Base-by-base conservation (phyloP, 768 basidiomycete genomes). In the Polyporus arcularius region DNA sequence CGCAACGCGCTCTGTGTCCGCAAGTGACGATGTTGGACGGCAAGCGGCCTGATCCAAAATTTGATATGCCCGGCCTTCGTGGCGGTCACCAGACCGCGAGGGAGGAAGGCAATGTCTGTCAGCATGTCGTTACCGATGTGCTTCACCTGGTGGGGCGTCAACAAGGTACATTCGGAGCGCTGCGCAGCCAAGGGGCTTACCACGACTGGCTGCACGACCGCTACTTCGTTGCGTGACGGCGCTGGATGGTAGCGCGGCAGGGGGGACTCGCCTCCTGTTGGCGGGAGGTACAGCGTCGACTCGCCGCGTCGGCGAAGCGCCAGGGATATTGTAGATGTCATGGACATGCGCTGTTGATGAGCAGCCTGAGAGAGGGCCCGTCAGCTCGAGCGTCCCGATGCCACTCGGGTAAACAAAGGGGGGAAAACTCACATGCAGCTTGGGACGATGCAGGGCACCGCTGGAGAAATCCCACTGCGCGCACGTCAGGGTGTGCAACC, bases 381-480 rank as follows among this genome's bases (percentile, higher is more conserved):
- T 10, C 21, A 40, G 30, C 38, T 21, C 14, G 9, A 51, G 16
- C 52, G 21, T 16, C 11, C 28, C 26, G 7, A 5, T 26, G 21
- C 46, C 12, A 4, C 2, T 48, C 21, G 21, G 46, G 16, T 32
- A 28, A 21, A 26, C 28, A 40, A 5, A 14, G 0, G 11, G 49
- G 40, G 3, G 38, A 41, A n/a, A 21, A 65, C 74, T 61, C 68
- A 82, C 84, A 67, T 86, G 86, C 47, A 86, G 77, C 72, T 95
- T 92, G 28, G 94, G 94, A 59, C 94, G 81, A 70, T 96, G 95
- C n/a, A 97, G 76, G 5, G 88, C 87, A 30, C 94, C 92, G 64
- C 90, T 91, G 4, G 90, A 94, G 70, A 96, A 97, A 72, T 96
- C 95, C 95, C 95, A 98, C 92, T 94, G 65, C 4, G 42, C 32